A percentile compares a stretch with the other conserved stretches of the same genome.
Conservation (phyloP, 2,329 filamentous ascomycete species). For the Helicocarpus griseus region DNA sequence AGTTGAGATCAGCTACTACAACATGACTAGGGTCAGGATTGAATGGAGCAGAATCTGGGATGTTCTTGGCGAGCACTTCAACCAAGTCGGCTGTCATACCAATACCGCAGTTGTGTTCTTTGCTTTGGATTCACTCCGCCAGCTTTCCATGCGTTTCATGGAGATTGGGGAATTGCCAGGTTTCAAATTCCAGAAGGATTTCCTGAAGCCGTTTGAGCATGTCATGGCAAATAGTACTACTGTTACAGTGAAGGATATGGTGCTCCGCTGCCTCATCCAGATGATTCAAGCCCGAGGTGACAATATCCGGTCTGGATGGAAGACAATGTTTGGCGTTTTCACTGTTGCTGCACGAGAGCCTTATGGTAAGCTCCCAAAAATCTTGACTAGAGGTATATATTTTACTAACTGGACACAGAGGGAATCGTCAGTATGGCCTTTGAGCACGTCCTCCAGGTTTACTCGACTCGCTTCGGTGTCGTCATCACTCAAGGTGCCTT, state of each 20-base stretch:
- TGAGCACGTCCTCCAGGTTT: constrained; percentile 91
- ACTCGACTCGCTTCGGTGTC: constrained; percentile 88
- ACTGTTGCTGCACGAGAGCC: constrained; percentile 89
- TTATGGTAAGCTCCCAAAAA: constrained; percentile 47
- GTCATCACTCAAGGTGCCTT: constrained; percentile 96
- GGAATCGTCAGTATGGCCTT: constrained; percentile 94
- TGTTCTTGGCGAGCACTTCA: constrained; percentile 96
- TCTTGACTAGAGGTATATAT: not conserved
- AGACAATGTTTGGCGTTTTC: constrained; percentile 98
- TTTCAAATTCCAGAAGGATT: constrained; percentile 99
- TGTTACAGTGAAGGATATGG: constrained; percentile 93
- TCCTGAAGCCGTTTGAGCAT: constrained; percentile 95
- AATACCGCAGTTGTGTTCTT: constrained; percentile 98
- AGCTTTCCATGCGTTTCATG: constrained; percentile 97
- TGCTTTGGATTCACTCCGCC: constrained; percentile 85
- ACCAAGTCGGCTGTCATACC: constrained; percentile 89
- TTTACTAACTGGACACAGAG: constrained; percentile 42
- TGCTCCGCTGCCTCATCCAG: constrained; percentile 88
- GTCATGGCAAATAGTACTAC: constrained; percentile 89
- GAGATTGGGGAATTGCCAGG: constrained; percentile 95
- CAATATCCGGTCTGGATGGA: constrained; percentile 96
- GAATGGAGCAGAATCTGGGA: constrained; percentile 98
- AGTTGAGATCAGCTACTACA: constrained; percentile 98
- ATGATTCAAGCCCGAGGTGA: constrained; percentile 97
- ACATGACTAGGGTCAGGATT: constrained; percentile 96